Evolutionary conservation across 148 eudicot genomes (phyloP).

Genomic region (Rhododendron griersonianum): DNA sequence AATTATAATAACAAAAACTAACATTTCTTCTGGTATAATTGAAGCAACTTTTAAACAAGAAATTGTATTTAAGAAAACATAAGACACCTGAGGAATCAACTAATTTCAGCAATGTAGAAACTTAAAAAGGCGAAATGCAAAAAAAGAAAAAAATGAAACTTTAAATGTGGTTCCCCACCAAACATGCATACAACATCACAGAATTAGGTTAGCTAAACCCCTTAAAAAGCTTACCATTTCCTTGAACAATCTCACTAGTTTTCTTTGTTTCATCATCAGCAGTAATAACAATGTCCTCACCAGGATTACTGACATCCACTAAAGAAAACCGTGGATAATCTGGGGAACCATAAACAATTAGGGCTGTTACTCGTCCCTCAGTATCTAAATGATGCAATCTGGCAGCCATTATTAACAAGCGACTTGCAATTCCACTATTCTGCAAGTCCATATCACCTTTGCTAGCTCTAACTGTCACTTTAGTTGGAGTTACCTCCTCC

Average conservation of each 20-base stretch:
- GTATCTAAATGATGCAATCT: constrained; percentile 17
- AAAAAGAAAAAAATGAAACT: background rate
- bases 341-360: constrained; percentile 24
- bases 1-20: background rate
- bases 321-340: constrained; percentile 23
- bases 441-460: constrained; percentile 6
- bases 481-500: constrained; percentile 29
- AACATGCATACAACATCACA: background rate
- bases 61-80: background rate
- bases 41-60: background rate
- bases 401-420: constrained; percentile 25
- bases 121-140: background rate
- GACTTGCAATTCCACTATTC: constrained; percentile 21
- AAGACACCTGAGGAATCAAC: background rate
- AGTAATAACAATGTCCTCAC: constrained; percentile 30
- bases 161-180: background rate
- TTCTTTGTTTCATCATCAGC: constrained; percentile 13
- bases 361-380: constrained; percentile 16
- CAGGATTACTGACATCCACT: constrained; percentile 20
- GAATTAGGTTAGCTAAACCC: background rate
- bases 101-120: background rate
- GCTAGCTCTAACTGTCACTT: constrained; percentile 23
- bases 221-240: constrained; percentile 10
- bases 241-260: constrained; percentile 11
- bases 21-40: background rate